Percentiles rank a stretch among this genome's conserved stretches.
phyloP scores from a whole-genome alignment of 352 stramenopile species.

The Aphanomyces astaci region DNA sequence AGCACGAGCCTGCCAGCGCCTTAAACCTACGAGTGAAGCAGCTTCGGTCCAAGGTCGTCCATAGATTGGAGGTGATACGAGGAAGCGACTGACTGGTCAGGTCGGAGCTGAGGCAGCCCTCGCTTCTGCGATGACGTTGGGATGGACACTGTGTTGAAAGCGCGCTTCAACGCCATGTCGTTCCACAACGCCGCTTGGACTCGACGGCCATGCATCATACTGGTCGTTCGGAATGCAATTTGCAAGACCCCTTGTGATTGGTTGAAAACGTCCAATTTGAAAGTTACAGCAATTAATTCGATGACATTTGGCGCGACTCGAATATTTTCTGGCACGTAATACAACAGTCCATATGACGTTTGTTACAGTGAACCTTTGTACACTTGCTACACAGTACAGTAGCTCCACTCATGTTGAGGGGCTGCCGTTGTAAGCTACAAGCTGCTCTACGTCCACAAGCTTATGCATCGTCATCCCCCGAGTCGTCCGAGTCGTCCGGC shows the following conservation, averaged over 20 bases:
- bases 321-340: background rate
- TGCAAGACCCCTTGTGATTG: background rate
- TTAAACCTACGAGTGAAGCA: conserved; percentile 35
- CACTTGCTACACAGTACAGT: no score
- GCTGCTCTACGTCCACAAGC: background rate
- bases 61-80: background rate
- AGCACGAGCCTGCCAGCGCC: conserved; percentile 39
- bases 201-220: background rate
- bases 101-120: background rate
- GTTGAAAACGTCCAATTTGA: background rate
- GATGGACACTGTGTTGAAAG: background rate
- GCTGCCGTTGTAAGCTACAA: background rate
- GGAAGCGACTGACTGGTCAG: background rate
- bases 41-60: background rate
- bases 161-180: background rate
- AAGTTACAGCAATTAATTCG: background rate
- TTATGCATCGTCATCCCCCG: background rate
- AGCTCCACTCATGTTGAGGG: background rate
- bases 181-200: background rate
- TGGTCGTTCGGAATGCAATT: background rate
- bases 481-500: conserved; percentile 8
- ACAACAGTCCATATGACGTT: background rate
- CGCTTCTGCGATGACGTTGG: background rate
- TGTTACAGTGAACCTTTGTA: background rate
- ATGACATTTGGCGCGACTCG: background rate